Conservation (phyloP, 257 asterid genomes). For the Salvia miltiorrhiza region DNA sequence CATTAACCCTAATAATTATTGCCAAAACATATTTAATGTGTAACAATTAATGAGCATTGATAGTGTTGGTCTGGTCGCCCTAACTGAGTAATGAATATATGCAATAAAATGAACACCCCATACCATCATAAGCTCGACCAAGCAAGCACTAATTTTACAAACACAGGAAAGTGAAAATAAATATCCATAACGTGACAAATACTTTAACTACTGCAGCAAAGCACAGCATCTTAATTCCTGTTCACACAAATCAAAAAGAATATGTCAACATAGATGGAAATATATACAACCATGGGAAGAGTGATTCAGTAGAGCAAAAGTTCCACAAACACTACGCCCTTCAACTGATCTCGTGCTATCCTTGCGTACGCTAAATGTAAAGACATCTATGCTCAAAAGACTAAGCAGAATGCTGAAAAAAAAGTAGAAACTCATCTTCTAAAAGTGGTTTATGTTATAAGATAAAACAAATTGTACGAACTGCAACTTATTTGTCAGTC, state of each 20-base stretch:
- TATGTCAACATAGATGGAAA: neutral
- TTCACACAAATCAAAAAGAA: neutral
- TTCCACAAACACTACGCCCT: neutral
- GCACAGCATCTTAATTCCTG: neutral
- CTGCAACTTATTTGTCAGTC: slow-evolving; percentile 22
- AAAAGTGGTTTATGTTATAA: neutral
- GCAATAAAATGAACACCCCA: too few relatives aligned
- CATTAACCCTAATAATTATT: too few relatives aligned
- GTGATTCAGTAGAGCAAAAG: neutral
- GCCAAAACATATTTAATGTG: too few relatives aligned
- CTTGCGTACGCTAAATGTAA: neutral
- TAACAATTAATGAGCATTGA: too few relatives aligned
- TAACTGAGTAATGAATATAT: too few relatives aligned
- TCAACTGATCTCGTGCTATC: neutral
- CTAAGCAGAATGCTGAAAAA: neutral
- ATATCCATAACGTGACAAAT: neutral
- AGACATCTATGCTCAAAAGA: neutral
- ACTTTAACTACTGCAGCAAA: neutral
- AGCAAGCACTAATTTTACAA: neutral
- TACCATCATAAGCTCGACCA: neutral
- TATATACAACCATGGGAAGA: neutral
- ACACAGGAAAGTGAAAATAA: neutral
- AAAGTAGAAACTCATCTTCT: neutral
- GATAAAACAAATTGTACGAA: neutral
- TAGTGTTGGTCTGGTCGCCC: too few relatives aligned